A percentile compares a stretch with the other conserved stretches of the same genome.
phyloP scores from a whole-genome alignment of 495 filamentous ascomycete species.

The Aspergillus sclerotioniger region DNA sequence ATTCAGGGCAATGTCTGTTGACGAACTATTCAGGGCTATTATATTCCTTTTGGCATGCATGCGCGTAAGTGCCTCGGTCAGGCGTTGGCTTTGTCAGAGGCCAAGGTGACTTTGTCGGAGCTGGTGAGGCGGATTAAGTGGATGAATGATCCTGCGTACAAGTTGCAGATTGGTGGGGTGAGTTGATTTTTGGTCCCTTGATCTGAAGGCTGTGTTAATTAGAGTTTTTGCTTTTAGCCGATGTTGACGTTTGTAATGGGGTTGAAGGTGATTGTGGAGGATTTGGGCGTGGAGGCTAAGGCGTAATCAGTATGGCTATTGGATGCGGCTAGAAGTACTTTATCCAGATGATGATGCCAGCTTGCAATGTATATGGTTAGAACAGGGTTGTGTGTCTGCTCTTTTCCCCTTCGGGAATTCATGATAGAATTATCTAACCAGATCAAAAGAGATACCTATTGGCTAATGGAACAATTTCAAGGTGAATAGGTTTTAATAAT shows the following conservation, averaged over 20 bases:
- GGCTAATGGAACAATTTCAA: no score
- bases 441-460: no score
- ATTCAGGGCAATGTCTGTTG: slow-evolving; percentile 29
- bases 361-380: no score
- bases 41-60: slow-evolving; percentile 38
- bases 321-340: no score
- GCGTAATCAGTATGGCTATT: no score
- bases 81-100: slow-evolving; percentile 34
- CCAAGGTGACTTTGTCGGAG: slow-evolving; percentile 34
- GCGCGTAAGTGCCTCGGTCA: slow-evolving; percentile 37
- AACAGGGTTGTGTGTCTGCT: no score
- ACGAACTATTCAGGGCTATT: slow-evolving; percentile 30
- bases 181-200: slow-evolving; percentile 11
- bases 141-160: slow-evolving; percentile 30
- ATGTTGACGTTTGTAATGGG: background rate
- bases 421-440: no score
- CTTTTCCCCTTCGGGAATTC: no score
- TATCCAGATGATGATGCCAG: no score
- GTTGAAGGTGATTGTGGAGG: slow-evolving; percentile 6
- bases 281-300: background rate
- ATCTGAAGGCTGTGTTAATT: no score
- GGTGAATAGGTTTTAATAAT: no score
- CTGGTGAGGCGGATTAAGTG: slow-evolving; percentile 28
- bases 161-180: slow-evolving; percentile 35
- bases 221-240: no score